Evolutionary conservation across 495 filamentous ascomycete genomes (phyloP), one percentile per base, ranked within the genome.

Genomic region (Penicillium canariense): DNA sequence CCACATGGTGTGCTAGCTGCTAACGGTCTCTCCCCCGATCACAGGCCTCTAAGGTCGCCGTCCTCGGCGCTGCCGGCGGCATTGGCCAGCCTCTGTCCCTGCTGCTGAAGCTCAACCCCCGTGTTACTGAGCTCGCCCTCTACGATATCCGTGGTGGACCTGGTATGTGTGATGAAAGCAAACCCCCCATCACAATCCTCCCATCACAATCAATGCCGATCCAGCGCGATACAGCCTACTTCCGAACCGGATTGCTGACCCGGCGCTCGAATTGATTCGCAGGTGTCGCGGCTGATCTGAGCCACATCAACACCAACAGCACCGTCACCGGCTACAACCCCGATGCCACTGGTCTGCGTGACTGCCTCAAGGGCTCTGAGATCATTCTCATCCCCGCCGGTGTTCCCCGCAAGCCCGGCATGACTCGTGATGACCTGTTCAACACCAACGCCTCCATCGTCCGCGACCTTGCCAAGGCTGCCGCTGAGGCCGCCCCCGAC

Each of bases 381-480:
- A 85, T 98, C 63, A 91, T 98, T 63, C 85, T 98, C 65, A 97
- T 98, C 72, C 94, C 94, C 63, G 94, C 94, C 64, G 94, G 94
- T 79, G 94, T 98, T 59, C 94, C 94, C 62, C 91, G 94, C 79
- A 98, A 98, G 84, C 94, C 94, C 68, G 94, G 94, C 77, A 98
- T 98, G 94, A 95, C 89, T 78, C 91, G 94, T 80, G 94, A 97
- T 78, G 87, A 98, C 69, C 88, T 98, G 50, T 98, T 98, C 89
- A 98, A 98, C 82, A 98, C 93, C 82, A 98, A 98, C 75, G 94
- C 95, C 73, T 96, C 91, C 60, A 98, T 98, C 68, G 94, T 98
- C 71, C 94, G 94, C 57, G 94, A 97, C 77, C 86, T 98, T 56
- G 92, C 94, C 73, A 97, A 98, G 85, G 91, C 91, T 62, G 85